These are phyloP conservation scores for Ogataea siamensis DNA, from an alignment of 805 yeast genomes.

Conservation along the genomic window DNA sequence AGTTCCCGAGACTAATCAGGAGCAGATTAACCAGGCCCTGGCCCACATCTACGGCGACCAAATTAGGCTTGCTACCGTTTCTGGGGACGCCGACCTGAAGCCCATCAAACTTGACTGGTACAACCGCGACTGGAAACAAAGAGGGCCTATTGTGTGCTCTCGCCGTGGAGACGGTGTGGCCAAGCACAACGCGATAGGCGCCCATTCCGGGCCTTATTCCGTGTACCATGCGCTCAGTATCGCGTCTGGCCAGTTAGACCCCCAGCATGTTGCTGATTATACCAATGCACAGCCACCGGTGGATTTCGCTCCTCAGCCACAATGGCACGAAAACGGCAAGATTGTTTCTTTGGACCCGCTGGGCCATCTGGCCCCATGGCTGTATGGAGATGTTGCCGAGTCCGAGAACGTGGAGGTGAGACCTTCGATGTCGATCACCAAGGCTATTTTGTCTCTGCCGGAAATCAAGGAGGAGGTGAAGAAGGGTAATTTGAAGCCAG, in stretches of 20 bases:
- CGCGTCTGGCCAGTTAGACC: conserved; percentile 55
- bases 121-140: conserved; percentile 40
- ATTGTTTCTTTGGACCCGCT: conserved; percentile 66
- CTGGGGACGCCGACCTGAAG: conserved; percentile 46
- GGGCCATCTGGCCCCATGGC: conserved; percentile 65
- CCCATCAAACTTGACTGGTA: conserved; percentile 58
- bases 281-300: conserved; percentile 65
- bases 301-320: conserved; percentile 49
- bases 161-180: conserved; percentile 47
- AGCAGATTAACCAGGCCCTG: conserved; percentile 23
- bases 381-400: conserved; percentile 43
- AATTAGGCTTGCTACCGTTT: conserved; percentile 50
- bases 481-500: conserved; percentile 52
- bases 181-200: conserved; percentile 63
- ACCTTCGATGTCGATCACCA: conserved; percentile 66
- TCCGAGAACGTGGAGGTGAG: conserved; percentile 52
- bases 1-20: background rate
- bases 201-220: conserved; percentile 62
- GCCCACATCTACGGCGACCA: conserved; percentile 29
- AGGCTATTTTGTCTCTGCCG: conserved; percentile 59
- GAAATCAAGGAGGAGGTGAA: conserved; percentile 58
- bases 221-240: conserved; percentile 65
- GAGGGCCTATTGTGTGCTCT: conserved; percentile 61
- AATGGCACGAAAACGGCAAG: conserved; percentile 55
- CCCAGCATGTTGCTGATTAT: conserved; percentile 54